phyloP scores from a whole-genome alignment of 2,329 filamentous ascomycete genomes.

The Pseudogymnoascus sp. region DNA sequence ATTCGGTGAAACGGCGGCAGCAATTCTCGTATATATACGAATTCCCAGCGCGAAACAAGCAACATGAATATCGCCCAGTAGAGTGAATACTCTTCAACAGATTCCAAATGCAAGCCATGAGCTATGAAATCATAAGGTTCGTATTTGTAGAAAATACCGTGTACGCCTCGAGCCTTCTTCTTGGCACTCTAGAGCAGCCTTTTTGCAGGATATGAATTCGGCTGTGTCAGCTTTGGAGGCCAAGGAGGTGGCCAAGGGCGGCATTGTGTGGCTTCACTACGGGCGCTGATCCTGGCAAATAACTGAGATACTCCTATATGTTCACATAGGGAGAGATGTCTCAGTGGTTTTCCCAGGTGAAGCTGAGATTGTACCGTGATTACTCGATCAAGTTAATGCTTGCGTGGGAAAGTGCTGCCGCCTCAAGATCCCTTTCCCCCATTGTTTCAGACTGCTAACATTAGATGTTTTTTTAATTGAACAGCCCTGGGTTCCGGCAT shows the following conservation, averaged over 20 bases:
- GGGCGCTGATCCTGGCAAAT: constrained; percentile 59
- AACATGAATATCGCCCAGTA: constrained; percentile 18
- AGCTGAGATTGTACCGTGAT: constrained; percentile 93
- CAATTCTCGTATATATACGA: constrained; percentile 30
- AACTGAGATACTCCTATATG: constrained; percentile 39
- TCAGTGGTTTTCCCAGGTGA: constrained; percentile 37
- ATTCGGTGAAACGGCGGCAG: constrained; percentile 55
- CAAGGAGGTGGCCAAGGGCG: neutral
- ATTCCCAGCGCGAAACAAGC: constrained; percentile 5
- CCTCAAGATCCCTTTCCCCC: constrained; percentile 40
- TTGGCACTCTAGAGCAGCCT: constrained; percentile 11
- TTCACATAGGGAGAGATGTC: constrained; percentile 21
- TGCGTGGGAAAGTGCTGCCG: constrained; percentile 98
- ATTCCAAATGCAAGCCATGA: constrained; percentile 19
- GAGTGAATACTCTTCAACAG: constrained; percentile 17
- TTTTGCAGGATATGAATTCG: neutral
- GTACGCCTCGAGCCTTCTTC: constrained; percentile 14
- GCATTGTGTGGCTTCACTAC: constrained; percentile 60
- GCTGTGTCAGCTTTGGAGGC: constrained; percentile 4
- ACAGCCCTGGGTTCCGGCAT: constrained; percentile 76
- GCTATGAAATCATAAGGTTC: constrained; percentile 30
- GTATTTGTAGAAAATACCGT: constrained; percentile 26
- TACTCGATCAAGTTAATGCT: constrained; percentile 99
- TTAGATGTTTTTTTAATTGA: constrained; percentile 21
- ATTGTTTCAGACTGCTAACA: constrained; percentile 35